A percentile compares a stretch with the other conserved stretches of the same genome.
Evolutionary conservation across 2,329 filamentous ascomycete species (phyloP).

Genomic region (Davidsoniella virescens): DNA sequence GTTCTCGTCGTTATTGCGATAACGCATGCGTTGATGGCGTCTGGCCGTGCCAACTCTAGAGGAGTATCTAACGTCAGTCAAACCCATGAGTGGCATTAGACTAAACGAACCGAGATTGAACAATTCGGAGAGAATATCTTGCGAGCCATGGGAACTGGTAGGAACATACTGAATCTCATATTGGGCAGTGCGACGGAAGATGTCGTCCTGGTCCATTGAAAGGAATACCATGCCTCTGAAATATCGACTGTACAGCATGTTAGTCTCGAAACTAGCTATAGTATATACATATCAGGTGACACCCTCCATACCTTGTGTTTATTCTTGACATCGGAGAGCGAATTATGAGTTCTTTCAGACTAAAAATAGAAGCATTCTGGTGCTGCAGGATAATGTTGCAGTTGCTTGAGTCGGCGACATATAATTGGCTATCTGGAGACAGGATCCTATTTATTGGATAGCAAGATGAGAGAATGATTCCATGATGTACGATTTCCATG

Average conservation of each 20-base stretch:
- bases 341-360: constrained; percentile 71
- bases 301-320: not conserved
- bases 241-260: not conserved
- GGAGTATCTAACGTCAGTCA: too few relatives aligned
- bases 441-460: constrained; percentile 71
- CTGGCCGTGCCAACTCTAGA: not conserved
- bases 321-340: constrained; percentile 45
- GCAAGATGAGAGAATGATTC: constrained; percentile 47
- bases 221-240: constrained; percentile 71
- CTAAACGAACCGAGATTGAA: too few relatives aligned
- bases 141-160: too few relatives aligned
- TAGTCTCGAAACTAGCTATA: not conserved
- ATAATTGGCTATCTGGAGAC: constrained; percentile 66
- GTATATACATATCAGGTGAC: not conserved
- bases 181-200: constrained; percentile 54
- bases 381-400: constrained; percentile 81
- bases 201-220: constrained; percentile 65
- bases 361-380: constrained; percentile 65
- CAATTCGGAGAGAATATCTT: too few relatives aligned
- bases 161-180: constrained; percentile 55
- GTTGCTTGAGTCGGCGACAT: constrained; percentile 73
- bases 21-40: constrained; percentile 15
- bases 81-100: too few relatives aligned
- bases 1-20: constrained; percentile 27
- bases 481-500: constrained; percentile 49